Base-by-base conservation (phyloP, 129 eudicot species). In the Deinandra increscens region DNA sequence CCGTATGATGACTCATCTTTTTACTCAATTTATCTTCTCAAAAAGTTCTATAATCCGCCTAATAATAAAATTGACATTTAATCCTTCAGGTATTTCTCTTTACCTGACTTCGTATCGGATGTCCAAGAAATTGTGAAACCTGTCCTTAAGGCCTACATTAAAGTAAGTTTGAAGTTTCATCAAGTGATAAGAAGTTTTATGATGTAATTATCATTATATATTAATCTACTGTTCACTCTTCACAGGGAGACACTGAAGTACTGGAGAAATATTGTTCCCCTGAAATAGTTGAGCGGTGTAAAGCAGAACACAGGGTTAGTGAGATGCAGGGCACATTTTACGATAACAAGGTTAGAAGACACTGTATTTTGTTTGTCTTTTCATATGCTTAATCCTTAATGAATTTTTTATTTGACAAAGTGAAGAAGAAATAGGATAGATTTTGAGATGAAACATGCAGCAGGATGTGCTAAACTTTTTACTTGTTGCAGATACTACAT, bases 51-150 rank as follows among this genome's bases (percentile, higher is more conserved):
- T 50, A 45, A 22, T 42, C 17, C 14, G 17, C 70, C 75, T 56
- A 77, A 55, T 45, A 66, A 19, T 51, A 38, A 14, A 1, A 3
- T 33, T 33, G 69, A 9, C 43, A 65, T 43, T 48, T 72, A 70
- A 26, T 65, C 48, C 20, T 17, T 46, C 75, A 94, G 99, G 68
- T 75, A 79, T 60, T 94, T 94, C 72, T 87, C 97, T 50, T 82
- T 89, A 60, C 93, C 96, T 14, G 99, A 94, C 37, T 94, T 94
- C 42, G 91, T 84, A 65, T 87, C 88, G n/a, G 97, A 90, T 71
- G 91, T 94, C 73, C 93, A 94, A 78, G 97, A 94, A 72, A 84
- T 84, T 56, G 80, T 94, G 73, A 85, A 72, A 77, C 99, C 97
- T 60, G 90, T 94, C 29, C 91, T 94, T 60, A 80, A 29, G 61